These are phyloP conservation scores for Metschnikowia proteae DNA, from an alignment of 805 yeast species.

Conservation along the genomic window DNA sequence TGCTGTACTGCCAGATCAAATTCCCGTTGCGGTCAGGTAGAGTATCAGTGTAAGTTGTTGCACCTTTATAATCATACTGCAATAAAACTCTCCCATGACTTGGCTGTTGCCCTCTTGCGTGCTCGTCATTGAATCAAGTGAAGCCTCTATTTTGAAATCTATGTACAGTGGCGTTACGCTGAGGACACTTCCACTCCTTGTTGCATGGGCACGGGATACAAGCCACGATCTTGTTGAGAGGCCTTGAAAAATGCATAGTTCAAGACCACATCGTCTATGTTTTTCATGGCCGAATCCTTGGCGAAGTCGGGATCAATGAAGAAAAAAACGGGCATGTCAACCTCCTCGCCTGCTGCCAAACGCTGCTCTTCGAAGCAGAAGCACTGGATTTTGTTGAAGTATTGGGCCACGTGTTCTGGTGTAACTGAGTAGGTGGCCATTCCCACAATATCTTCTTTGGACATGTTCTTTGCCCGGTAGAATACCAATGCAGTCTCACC, in stretches of 20 bases:
- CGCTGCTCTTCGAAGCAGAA: constrained; percentile 97
- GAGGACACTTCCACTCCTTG: constrained; percentile 2
- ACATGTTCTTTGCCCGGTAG: constrained; percentile 82
- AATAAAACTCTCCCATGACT: too few relatives aligned
- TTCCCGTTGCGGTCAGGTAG: too few relatives aligned
- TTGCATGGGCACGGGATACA: constrained; percentile 34
- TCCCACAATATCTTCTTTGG: constrained; percentile 89
- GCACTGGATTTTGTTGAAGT: constrained; percentile 95
- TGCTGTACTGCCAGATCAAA: too few relatives aligned
- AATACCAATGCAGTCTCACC: constrained; percentile 98
- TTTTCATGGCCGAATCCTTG: constrained; percentile 86
- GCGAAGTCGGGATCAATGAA: constrained; percentile 96
- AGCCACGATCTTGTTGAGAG: constrained; percentile 38
- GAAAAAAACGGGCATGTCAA: constrained; percentile 98
- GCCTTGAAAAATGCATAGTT: constrained; percentile 90
- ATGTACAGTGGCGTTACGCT: constrained; percentile 1
- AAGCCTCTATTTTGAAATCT: not conserved
- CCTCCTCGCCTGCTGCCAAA: constrained; percentile 92
- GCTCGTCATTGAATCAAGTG: too few relatives aligned
- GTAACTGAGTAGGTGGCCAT: constrained; percentile 98
- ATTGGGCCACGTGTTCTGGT: constrained; percentile 94
- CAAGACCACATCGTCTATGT: constrained; percentile 82
- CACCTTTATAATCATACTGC: too few relatives aligned
- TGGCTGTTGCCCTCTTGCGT: too few relatives aligned
- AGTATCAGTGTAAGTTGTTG: too few relatives aligned